phyloP scores from a whole-genome alignment of 1,284 basidiomycete species.

The Fomitopsis schrenkii region DNA sequence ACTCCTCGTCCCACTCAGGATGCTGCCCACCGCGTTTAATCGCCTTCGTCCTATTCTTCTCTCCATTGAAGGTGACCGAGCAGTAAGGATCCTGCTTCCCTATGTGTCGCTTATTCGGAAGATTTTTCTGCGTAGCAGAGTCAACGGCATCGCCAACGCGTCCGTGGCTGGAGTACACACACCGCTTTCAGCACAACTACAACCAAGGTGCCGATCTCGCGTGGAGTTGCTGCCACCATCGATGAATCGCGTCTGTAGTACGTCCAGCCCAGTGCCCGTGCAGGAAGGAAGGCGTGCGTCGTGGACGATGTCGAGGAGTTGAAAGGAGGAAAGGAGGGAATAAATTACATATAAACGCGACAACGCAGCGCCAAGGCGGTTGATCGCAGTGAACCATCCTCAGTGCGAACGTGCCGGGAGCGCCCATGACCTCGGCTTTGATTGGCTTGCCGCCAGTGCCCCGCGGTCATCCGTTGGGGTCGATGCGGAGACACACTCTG shows the following conservation, averaged over 20 bases:
- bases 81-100: slow-evolving; percentile 99
- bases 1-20: slow-evolving; percentile 98
- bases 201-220: slow-evolving; percentile 90
- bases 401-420: background rate
- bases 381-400: slow-evolving; percentile 4
- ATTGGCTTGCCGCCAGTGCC: background rate
- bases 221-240: slow-evolving; percentile 25
- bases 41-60: slow-evolving; percentile 83
- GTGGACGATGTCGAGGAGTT: background rate
- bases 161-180: slow-evolving; percentile 34
- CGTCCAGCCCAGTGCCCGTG: background rate
- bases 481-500: background rate
- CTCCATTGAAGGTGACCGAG: slow-evolving; percentile 71
- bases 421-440: background rate
- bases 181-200: slow-evolving; percentile 95
- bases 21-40: slow-evolving; percentile 97
- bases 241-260: background rate
- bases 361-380: background rate
- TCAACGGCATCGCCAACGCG: background rate
- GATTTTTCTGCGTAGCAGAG: slow-evolving; percentile 61
- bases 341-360: slow-evolving; percentile 9
- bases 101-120: slow-evolving; percentile 91
- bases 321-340: background rate
- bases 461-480: background rate
- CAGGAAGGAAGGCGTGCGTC: background rate